phyloP scores from a whole-genome alignment of 257 asterid genomes.

The Penstemon newberryi region DNA sequence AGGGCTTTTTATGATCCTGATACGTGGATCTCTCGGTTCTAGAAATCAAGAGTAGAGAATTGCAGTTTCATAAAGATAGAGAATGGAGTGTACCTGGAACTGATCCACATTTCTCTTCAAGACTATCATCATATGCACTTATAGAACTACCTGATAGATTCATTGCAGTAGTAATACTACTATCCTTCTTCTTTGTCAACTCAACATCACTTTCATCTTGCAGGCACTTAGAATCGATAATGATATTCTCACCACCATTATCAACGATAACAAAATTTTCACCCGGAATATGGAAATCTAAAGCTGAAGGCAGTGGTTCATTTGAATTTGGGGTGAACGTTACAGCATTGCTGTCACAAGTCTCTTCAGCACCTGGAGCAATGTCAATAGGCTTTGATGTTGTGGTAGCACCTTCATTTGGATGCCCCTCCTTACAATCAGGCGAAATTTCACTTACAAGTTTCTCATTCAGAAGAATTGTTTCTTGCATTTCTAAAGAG shows the following conservation, averaged over 20 bases:
- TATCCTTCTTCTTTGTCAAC: constrained; percentile 34
- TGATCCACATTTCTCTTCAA: constrained; percentile 86
- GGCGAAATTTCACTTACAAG: constrained; percentile 22
- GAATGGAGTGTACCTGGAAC: constrained; percentile 59
- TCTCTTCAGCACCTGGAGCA: constrained; percentile 21
- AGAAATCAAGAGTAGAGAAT: not conserved
- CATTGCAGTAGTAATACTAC: constrained; percentile 30
- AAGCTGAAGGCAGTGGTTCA: constrained; percentile 32
- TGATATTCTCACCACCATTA: constrained; percentile 14
- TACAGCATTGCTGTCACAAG: constrained; percentile 26
- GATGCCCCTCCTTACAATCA: constrained; percentile 24
- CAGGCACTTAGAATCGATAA: constrained; percentile 31
- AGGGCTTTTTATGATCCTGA: too few relatives aligned
- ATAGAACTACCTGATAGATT: constrained; percentile 42
- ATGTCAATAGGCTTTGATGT: constrained; percentile 15
- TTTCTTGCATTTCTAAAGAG: constrained; percentile 22
- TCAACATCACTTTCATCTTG: constrained; percentile 40
- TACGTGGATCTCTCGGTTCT: too few relatives aligned
- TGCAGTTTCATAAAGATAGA: constrained; percentile 6
- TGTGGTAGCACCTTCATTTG: constrained; percentile 7
- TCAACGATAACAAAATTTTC: constrained; percentile 33
- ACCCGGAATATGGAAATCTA: constrained; percentile 26
- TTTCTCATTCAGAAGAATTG: constrained; percentile 5
- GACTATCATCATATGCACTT: constrained; percentile 64
- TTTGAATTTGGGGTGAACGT: constrained; percentile 19